phyloP scores from a whole-genome alignment of 495 filamentous ascomycete species.

The Podospora tetraspora region DNA sequence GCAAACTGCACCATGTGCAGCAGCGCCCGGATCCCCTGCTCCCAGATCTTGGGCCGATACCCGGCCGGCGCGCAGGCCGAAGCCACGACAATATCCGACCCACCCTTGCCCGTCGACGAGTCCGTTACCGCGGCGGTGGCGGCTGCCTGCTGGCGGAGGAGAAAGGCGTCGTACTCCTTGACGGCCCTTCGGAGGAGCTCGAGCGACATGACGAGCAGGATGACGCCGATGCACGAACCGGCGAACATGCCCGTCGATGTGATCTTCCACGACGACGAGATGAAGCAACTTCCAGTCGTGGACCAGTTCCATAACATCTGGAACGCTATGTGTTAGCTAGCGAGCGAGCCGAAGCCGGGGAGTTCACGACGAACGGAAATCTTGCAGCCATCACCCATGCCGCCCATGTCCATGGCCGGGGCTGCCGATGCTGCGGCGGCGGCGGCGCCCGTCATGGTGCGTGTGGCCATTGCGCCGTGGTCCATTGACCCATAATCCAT shows the following conservation, averaged over 20 bases:
- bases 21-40: conserved; percentile 57
- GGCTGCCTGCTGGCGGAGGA: conserved; percentile 39
- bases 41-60: conserved; percentile 46
- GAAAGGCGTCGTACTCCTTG: conserved; percentile 57
- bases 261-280: conserved; percentile 61
- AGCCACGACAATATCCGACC: neutral
- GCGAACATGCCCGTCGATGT: conserved; percentile 57
- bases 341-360: too few relatives aligned
- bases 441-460: neutral
- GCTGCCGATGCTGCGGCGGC: neutral
- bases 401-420: neutral
- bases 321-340: neutral
- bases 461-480: neutral
- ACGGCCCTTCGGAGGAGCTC: conserved; percentile 57
- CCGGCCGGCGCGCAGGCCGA: neutral
- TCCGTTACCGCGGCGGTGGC: neutral
- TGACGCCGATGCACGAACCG: conserved; percentile 64
- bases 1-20: conserved; percentile 65
- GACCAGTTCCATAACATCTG: conserved; percentile 75
- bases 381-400: conserved; percentile 1
- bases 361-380: neutral
- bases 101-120: neutral
- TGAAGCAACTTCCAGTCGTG: conserved; percentile 60
- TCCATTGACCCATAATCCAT: neutral
- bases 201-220: conserved; percentile 56